phyloP scores from a whole-genome alignment of 371 early-diverging fungal genomes.

The Rhizomucor miehei region DNA sequence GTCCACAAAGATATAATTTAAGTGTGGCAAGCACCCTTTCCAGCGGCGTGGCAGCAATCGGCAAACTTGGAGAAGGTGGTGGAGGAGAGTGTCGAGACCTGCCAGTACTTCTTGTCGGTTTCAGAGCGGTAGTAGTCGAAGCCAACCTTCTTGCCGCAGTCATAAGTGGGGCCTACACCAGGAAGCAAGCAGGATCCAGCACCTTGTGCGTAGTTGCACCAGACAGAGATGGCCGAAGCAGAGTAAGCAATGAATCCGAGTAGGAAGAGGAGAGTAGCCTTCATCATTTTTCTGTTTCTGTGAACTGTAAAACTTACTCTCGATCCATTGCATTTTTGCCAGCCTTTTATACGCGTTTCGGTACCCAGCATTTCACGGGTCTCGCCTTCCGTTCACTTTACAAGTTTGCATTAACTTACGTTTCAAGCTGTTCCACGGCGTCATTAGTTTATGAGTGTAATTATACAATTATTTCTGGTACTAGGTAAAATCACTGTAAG shows the following conservation, averaged over 20 bases:
- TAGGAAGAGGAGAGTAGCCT: slow-evolving; percentile 2
- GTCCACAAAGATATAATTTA: not conserved
- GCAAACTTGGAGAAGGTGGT: slow-evolving; percentile 2
- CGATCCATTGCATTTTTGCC: too few species aligned
- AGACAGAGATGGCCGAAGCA: slow-evolving; percentile 3
- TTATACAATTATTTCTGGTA: too few species aligned
- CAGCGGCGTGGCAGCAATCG: slow-evolving; percentile 1
- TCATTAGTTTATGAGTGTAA: too few species aligned
- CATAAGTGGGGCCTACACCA: slow-evolving; percentile 5
- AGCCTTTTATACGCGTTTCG: too few species aligned
- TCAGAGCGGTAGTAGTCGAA: not conserved
- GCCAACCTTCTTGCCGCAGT: not conserved
- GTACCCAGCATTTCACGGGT: too few species aligned
- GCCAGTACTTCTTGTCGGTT: slow-evolving; percentile 5
- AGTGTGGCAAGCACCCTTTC: slow-evolving; percentile 4
- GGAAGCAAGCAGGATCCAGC: slow-evolving; percentile 1
- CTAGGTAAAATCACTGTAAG: too few species aligned
- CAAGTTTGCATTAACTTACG: too few species aligned
- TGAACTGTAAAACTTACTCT: too few species aligned
- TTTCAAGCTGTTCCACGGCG: too few species aligned
- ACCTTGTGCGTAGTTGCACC: slow-evolving; percentile 4
- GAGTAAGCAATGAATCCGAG: not conserved
- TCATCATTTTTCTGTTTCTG: not conserved
- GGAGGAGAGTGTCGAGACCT: not conserved
- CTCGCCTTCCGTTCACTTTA: too few species aligned